Base-by-base conservation (phyloP, 2,329 filamentous ascomycete species). In the Phyllachora maydis region DNA sequence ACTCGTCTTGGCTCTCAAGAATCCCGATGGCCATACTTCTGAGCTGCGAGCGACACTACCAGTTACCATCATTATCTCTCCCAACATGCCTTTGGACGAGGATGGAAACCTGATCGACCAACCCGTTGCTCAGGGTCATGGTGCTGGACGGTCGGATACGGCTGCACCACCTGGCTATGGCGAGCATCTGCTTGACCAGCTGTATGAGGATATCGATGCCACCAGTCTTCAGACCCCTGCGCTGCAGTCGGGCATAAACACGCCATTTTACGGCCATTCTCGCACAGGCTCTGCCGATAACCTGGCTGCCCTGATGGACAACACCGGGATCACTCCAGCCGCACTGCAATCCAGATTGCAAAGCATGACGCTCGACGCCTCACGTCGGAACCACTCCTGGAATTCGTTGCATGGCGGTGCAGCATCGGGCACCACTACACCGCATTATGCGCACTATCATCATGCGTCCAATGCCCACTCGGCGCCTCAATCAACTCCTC, bases 21-120 rank as follows among this genome's bases (percentile, higher is more conserved):
- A 98, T 37, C 85, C 88, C 1, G 88, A 98, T 42, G 85, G 83
- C 0, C 88, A 95, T 41, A 63, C 83, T 26, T 93, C 83, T 26
- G 85, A 95, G 69, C 65, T 93, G 24, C 74, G 85, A 24, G 85
- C 85, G 22, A 88, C 82, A 19, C 65, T 95, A 16, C 83, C 88
- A 2, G 65, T 95, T 10, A 81, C 81, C 26, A 72, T 98, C 18
- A 93, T 92, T 49, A 93, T 95, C 34, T 98, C 88, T 4, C 85
- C 88, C 1, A 88, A 88, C 40, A 69, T 92, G 37, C 75, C 81
- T 0, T 65, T 93, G 18, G 79, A 88, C 37, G 81, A 91, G 24
- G 66, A 85, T 29, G 88, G 91, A 36, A 73, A 77, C 36, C 60
- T 95, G 3, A 55, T 78, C 25, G 58, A 62, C 25, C 62, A 68